Conservation (phyloP, 225 moss, liverwort and hornwort species). For the Climacium dendroides region DNA sequence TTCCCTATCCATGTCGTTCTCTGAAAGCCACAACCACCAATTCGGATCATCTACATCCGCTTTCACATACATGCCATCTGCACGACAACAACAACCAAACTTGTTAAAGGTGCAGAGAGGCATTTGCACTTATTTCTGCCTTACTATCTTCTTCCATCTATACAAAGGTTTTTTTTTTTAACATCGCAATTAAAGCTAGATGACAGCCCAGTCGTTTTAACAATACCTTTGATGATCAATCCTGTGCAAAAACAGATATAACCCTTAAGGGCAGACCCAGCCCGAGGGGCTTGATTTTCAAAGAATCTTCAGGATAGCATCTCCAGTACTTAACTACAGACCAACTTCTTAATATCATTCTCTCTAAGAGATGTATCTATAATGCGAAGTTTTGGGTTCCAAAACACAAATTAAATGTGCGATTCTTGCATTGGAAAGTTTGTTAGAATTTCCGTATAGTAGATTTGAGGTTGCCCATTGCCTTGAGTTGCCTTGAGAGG, state of each 20-base stretch:
- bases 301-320: neutral
- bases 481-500: too few relatives aligned
- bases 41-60: conserved; percentile 52
- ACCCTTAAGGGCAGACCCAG: neutral
- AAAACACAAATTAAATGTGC: neutral
- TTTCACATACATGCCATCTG: conserved; percentile 29
- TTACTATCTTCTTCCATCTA: neutral
- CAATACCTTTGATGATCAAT: neutral
- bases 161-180: neutral
- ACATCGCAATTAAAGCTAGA: neutral
- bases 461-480: neutral
- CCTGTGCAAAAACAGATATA: neutral
- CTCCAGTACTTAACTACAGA: neutral
- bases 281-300: neutral
- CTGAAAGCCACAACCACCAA: conserved; percentile 62
- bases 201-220: neutral
- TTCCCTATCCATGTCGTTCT: conserved; percentile 39
- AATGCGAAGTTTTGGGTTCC: neutral
- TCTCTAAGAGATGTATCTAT: neutral
- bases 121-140: neutral
- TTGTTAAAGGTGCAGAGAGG: neutral
- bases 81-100: neutral
- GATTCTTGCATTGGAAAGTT: neutral
- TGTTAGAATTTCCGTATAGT: neutral
- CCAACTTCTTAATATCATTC: neutral